Evolutionary conservation across 345 rosid genomes (phyloP).

Genomic region (Brassica rapa): DNA sequence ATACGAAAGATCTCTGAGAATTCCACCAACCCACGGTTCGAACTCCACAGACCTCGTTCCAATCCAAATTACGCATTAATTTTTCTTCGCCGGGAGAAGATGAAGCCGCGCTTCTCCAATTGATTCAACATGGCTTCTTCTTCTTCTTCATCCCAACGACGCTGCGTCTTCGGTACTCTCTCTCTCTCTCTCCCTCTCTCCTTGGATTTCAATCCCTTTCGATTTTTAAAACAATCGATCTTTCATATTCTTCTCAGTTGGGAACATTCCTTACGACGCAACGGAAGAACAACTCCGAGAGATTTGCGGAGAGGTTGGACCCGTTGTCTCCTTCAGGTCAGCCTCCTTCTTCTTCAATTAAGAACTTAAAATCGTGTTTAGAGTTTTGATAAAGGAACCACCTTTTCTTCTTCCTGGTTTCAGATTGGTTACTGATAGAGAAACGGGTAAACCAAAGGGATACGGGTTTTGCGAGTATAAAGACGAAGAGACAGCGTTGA

Average conservation of each 20-base stretch:
- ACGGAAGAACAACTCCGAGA: conserved; percentile 98
- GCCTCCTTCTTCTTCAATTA: conserved; percentile 7
- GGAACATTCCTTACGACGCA: conserved; percentile 97
- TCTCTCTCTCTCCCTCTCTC: not conserved
- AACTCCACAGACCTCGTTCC: not conserved
- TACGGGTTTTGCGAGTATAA: conserved; percentile 98
- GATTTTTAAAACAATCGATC: not conserved
- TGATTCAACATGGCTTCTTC: conserved; percentile 67
- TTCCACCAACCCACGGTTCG: not conserved
- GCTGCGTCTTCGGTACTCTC: conserved; percentile 90
- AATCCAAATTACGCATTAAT: not conserved
- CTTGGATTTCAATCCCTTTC: not conserved
- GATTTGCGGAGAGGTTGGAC: conserved; percentile 96
- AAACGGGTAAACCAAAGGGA: conserved; percentile 98
- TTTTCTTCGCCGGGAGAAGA: conserved; percentile 42
- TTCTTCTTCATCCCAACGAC: conserved; percentile 59
- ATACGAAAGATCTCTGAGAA: not conserved
- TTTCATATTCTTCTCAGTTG: conserved; percentile 54
- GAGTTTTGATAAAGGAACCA: conserved; percentile 8
- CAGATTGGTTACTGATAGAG: conserved; percentile 94
- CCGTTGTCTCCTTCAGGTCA: conserved; percentile 97
- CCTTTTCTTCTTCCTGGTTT: conserved; percentile 19
- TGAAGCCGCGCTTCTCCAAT: conserved; percentile 65
- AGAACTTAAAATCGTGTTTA: not conserved
- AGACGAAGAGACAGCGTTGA: conserved; percentile 95